phyloP scores from a whole-genome alignment of 2,329 filamentous ascomycete species.

The Fusarium globosum region DNA sequence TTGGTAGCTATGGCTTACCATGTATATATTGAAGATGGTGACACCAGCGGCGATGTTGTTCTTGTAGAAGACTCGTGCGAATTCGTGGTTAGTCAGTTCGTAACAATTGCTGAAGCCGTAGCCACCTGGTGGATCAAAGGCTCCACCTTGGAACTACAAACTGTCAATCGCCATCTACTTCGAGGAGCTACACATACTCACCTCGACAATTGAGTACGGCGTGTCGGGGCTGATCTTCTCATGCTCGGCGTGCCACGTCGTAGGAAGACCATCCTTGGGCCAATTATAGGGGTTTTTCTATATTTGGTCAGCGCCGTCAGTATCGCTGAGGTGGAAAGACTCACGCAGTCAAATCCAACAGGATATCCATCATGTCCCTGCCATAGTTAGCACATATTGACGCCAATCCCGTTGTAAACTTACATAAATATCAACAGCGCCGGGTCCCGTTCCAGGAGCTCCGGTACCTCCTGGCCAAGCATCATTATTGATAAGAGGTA shows the following conservation, averaged over 20 bases:
- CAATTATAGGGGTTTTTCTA: constrained; percentile 60
- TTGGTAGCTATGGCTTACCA: constrained; percentile 55
- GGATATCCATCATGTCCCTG: constrained; percentile 74
- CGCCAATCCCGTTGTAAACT: background rate
- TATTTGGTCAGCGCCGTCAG: background rate
- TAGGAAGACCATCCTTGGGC: constrained; percentile 43
- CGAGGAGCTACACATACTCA: rapidly evolving
- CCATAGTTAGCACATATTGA: rapidly evolving
- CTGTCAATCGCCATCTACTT: background rate
- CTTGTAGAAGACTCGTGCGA: constrained; percentile 83
- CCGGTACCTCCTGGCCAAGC: constrained; percentile 70
- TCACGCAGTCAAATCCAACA: constrained; percentile 65
- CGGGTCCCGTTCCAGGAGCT: constrained; percentile 68
- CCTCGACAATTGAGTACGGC: constrained; percentile 68
- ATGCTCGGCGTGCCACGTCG: constrained; percentile 67
- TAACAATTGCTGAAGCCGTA: constrained; percentile 75
- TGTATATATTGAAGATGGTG: constrained; percentile 78
- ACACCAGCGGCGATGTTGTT: constrained; percentile 75
- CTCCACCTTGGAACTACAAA: constrained; percentile 72
- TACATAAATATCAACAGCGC: constrained; percentile 68
- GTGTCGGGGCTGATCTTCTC: constrained; percentile 71
- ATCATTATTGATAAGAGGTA: constrained; percentile 83
- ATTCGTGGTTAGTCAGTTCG: constrained; percentile 75
- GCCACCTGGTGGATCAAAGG: constrained; percentile 81
- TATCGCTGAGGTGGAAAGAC: rapidly evolving